These are phyloP conservation scores for Conringia planisiliqua DNA, from an alignment of 345 rosid species.

Conservation along the genomic window DNA sequence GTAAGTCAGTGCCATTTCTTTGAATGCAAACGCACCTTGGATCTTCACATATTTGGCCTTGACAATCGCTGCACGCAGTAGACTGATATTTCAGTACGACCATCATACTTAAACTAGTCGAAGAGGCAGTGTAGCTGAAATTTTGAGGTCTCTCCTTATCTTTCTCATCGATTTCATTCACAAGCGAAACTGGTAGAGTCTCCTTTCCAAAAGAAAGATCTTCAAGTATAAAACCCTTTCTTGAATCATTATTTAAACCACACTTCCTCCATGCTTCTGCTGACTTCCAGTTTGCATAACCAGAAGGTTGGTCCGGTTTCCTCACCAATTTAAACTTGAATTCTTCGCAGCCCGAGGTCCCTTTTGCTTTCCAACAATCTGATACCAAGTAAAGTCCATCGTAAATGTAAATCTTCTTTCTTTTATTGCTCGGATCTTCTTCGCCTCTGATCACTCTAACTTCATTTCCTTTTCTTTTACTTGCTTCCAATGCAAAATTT, in stretches of 20 bases:
- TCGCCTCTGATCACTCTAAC: slow-evolving; percentile 69
- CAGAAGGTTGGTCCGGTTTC: slow-evolving; percentile 47
- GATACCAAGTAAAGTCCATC: slow-evolving; percentile 55
- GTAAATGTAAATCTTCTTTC: slow-evolving; percentile 43
- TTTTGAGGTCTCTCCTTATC: slow-evolving; percentile 50
- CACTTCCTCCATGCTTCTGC: slow-evolving; percentile 18
- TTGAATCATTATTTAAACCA: background rate
- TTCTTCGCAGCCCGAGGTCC: slow-evolving; percentile 42
- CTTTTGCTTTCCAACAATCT: slow-evolving; percentile 49
- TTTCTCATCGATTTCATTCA: slow-evolving; percentile 59
- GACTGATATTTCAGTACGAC: background rate
- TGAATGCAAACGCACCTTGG: slow-evolving; percentile 37
- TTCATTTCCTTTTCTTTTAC: slow-evolving; percentile 40
- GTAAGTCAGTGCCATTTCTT: slow-evolving; percentile 32
- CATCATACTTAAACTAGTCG: background rate
- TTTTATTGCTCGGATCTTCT: slow-evolving; percentile 21
- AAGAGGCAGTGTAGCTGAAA: slow-evolving; percentile 38
- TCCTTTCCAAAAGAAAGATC: slow-evolving; percentile 66
- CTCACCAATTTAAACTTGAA: slow-evolving; percentile 55
- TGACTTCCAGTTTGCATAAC: slow-evolving; percentile 48
- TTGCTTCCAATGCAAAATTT: slow-evolving; percentile 54
- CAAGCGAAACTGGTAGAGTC: slow-evolving; percentile 48
- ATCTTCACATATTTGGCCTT: background rate
- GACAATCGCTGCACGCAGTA: background rate
- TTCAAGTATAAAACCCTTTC: slow-evolving; percentile 42